Base-by-base conservation (phyloP, 1,139 yeast genomes). In the Taphrina flavorubra region DNA sequence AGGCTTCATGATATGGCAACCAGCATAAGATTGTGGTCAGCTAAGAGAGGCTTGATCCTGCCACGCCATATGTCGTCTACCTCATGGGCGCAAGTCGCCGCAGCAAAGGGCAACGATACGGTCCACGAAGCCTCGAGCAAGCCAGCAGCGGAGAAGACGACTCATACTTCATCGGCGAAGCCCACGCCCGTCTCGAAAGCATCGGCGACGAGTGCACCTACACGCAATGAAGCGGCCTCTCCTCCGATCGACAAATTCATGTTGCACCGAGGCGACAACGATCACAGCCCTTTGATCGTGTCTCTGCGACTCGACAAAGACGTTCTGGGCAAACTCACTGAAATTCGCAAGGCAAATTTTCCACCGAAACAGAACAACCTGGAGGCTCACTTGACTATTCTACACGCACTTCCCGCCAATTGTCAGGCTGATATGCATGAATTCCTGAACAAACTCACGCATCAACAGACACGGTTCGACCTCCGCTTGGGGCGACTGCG, bases 351-450 rank as follows among this genome's bases (percentile, higher is more conserved):
- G 59, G 51, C n/a, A 6, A 53, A 62, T 14, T 62, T 62, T 25
- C 65, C 65, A 42, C 39, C 51, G n/a, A 25, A 18, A 31, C 59
- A 53, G 42, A 62, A 55, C 65, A 40, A 62, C 18, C 59, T 62
- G 14, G 59, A 51, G 13, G 65, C 65, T 11, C 65, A 62, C 20
- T 20, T 62, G n/a, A 51, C 65, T 18, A 20, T 62, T 14, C 57
- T 62, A 18, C 65, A 62, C 51, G 58, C 65, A 6, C 46, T 62
- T 13, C 65, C 65, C 5, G 25, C 55, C 6, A 25, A 20, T 25
- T 39, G 42, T n/a, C 51, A 39, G 6, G 5, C 49, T 10, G 51
- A 18, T 16, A 20, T 47, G 18, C 36, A 51, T n/a, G 39, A 16
- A 4, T 25, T 42, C 14, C 44, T 62, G 25, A 25, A 11, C 34